phyloP scores from a whole-genome alignment of 1,284 basidiomycete species.

The Irpex lacteus region DNA sequence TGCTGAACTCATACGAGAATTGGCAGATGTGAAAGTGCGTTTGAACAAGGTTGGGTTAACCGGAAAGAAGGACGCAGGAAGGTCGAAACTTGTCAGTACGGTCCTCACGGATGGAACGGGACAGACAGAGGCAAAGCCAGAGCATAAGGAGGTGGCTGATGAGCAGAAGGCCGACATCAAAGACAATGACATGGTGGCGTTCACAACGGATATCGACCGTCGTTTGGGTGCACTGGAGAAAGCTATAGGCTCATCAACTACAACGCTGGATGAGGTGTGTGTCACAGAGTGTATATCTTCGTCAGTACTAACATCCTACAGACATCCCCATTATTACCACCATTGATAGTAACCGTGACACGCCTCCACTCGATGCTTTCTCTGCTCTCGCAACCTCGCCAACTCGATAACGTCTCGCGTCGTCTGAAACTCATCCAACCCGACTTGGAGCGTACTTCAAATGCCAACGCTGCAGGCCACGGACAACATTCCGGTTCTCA shows the following conservation, averaged over 20 bases:
- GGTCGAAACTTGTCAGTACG: conserved; percentile 61
- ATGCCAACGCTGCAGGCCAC: conserved; percentile 38
- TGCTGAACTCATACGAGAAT: conserved; percentile 69
- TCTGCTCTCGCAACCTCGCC: conserved; percentile 91
- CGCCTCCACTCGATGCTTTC: conserved; percentile 85
- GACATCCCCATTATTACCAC: conserved; percentile 70
- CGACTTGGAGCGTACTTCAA: conserved; percentile 86
- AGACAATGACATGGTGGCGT: conserved; percentile 32
- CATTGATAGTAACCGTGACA: conserved; percentile 78
- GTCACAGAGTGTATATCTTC: conserved; percentile 7
- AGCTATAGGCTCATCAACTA: conserved; percentile 71
- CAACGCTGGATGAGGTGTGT: conserved; percentile 70
- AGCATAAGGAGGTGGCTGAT: conserved; percentile 12
- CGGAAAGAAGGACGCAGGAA: conserved; percentile 55
- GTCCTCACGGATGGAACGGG: conserved; percentile 41
- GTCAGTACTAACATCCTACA: conserved; percentile 20
- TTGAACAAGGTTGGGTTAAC: conserved; percentile 52
- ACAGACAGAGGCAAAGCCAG: conserved; percentile 16
- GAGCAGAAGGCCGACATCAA: conserved; percentile 18
- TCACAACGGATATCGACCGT: conserved; percentile 65
- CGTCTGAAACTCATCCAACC: conserved; percentile 91
- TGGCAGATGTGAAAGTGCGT: conserved; percentile 69
- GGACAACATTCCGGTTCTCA: conserved; percentile 34
- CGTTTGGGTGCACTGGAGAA: conserved; percentile 80
- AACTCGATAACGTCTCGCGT: conserved; percentile 94